Conservation (phyloP, 768 basidiomycete species). For the Mycena rebaudengoi region DNA sequence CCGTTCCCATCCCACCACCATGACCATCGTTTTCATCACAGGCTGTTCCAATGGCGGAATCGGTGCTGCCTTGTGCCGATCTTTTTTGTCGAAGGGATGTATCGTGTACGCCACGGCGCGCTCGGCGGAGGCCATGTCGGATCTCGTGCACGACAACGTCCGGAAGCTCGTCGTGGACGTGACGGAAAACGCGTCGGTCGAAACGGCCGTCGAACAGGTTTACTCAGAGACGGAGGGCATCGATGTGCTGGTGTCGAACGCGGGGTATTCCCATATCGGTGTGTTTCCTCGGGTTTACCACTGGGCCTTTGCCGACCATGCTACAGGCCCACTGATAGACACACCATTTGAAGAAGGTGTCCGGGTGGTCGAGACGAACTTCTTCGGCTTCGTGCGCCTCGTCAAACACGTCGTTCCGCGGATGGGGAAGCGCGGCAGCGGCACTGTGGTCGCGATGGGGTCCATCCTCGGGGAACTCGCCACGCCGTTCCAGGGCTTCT, state of each 20-base stretch:
- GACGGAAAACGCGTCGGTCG: slow-evolving; percentile 47
- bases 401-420: slow-evolving; percentile 37
- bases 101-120: slow-evolving; percentile 64
- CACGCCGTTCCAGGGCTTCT: slow-evolving; percentile 41
- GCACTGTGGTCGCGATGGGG: slow-evolving; percentile 41
- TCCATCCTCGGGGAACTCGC: slow-evolving; percentile 38
- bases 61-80: slow-evolving; percentile 55
- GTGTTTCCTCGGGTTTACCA: too few species aligned
- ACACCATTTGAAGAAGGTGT: slow-evolving; percentile 31
- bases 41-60: slow-evolving; percentile 62
- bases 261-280: slow-evolving; percentile 49
- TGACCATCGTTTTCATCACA: slow-evolving; percentile 53
- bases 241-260: slow-evolving; percentile 64
- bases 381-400: slow-evolving; percentile 36
- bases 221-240: slow-evolving; percentile 53
- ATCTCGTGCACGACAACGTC: slow-evolving; percentile 45
- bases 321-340: slow-evolving; percentile 39
- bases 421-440: slow-evolving; percentile 38
- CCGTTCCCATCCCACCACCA: too few species aligned
- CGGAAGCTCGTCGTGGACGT: slow-evolving; percentile 54
- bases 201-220: slow-evolving; percentile 46
- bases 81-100: slow-evolving; percentile 53
- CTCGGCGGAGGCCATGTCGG: slow-evolving; percentile 52
- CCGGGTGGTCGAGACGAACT: slow-evolving; percentile 36
- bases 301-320: too few species aligned